phyloP scores from a whole-genome alignment of 257 asterid genomes.

The Jasminum sambac region DNA sequence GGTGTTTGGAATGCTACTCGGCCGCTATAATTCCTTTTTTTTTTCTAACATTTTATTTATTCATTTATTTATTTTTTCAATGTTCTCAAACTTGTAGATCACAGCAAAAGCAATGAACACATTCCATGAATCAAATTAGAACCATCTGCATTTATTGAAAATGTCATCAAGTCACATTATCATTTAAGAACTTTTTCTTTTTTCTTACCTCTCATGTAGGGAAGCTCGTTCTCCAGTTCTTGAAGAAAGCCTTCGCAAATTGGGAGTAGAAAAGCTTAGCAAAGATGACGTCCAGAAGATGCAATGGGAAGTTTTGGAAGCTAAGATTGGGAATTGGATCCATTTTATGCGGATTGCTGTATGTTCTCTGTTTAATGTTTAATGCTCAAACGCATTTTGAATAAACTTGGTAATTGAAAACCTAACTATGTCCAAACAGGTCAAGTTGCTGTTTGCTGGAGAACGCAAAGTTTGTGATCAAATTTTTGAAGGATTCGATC shows the following conservation, averaged over 20 bases:
- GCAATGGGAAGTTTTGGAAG: constrained; percentile 99
- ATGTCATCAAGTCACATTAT: background rate
- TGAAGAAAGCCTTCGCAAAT: constrained; percentile 94
- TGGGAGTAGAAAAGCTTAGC: constrained; percentile 98
- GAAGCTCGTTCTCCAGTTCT: constrained; percentile 86
- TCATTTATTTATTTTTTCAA: constrained; percentile 17
- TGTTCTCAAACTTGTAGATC: constrained; percentile 5
- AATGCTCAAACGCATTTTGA: constrained; percentile 13
- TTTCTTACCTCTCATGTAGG: constrained; percentile 39
- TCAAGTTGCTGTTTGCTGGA: constrained; percentile 90
- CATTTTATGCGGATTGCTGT: constrained; percentile 99
- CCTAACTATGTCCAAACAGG: constrained; percentile 53
- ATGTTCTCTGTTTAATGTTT: constrained; percentile 30
- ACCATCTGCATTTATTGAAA: background rate
- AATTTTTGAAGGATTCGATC: constrained; percentile 79
- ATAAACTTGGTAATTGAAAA: constrained; percentile 19
- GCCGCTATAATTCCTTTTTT: too few relatives aligned
- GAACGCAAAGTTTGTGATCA: constrained; percentile 98
- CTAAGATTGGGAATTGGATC: constrained; percentile 98
- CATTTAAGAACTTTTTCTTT: background rate
- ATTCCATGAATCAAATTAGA: background rate
- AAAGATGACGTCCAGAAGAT: constrained; percentile 98
- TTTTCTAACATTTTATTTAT: too few relatives aligned
- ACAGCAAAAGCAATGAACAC: constrained; percentile 8
- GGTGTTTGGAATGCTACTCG: background rate